A percentile compares a stretch with the other conserved stretches of the same genome.
Conservation (phyloP, 345 rosid genomes). For the Dovyalis caffra region DNA sequence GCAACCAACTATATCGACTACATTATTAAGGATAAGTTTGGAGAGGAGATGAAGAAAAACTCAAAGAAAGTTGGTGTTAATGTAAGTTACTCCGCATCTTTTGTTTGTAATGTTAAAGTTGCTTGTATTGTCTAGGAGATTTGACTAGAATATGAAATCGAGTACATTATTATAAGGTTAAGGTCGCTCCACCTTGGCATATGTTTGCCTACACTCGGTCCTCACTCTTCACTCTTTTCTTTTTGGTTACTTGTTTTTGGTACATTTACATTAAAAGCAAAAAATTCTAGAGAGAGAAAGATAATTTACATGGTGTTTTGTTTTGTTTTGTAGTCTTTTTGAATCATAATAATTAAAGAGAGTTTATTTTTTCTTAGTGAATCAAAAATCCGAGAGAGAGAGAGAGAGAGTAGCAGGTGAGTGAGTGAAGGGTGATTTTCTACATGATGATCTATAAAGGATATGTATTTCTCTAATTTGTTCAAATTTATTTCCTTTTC, state of each 20-base stretch:
- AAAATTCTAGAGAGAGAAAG: background rate
- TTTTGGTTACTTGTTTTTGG: background rate
- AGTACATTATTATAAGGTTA: constrained; percentile 89
- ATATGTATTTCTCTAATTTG: background rate
- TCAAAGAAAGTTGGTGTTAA: constrained; percentile 72
- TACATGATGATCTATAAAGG: background rate
- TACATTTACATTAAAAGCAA: background rate
- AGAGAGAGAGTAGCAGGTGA: background rate
- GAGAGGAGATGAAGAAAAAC: constrained; percentile 93
- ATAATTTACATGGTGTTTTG: background rate
- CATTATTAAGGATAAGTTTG: constrained; percentile 92
- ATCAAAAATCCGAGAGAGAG: background rate
- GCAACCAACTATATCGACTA: constrained; percentile 88
- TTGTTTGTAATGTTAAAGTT: background rate
- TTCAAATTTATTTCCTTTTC: background rate
- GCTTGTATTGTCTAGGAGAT: background rate
- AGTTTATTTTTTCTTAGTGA: background rate
- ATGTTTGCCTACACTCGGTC: constrained; percentile 18
- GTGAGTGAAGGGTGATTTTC: no score
- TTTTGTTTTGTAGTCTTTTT: background rate
- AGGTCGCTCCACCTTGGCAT: constrained; percentile 38
- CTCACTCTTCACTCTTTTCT: background rate
- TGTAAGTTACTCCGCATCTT: constrained; percentile 34
- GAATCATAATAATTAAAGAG: background rate
- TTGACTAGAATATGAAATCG: constrained; percentile 16